Base-by-base conservation (phyloP, 768 basidiomycete genomes). In the Hericium alpestre region DNA sequence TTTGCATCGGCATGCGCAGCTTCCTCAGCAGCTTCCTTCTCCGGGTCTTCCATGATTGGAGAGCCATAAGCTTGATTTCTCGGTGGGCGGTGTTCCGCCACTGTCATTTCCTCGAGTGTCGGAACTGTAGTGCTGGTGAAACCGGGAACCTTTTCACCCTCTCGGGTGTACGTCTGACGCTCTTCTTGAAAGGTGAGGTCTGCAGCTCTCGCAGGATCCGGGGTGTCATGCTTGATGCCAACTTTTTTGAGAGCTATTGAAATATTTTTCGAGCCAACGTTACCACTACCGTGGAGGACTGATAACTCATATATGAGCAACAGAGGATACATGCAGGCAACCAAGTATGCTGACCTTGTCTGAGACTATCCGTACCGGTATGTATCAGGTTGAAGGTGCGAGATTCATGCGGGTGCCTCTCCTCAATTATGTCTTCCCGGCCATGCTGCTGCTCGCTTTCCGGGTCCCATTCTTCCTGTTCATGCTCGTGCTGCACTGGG, bases 401-500 rank as follows among this genome's bases (percentile, higher is more conserved):
- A 38, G 59, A 63, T 15, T 63, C 63, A 23, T 56, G 48, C n/a
- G 38, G 52, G 37, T 55, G 53, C 18, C 9, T 7, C 27, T 72
- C 69, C 50, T 76, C 71, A 8, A 73, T 75, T 38, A 64, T 76
- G 27, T 65, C 69, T 56, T 74, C 74, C 46, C 66, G 61, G 8
- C 76, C 78, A 50, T 70, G 71, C 59, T 74, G 68, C 67, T 92
- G 86, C 66, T 91, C 84, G 3, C 72, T 67, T 61, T 86, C 82
- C 1, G 88, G 87, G 67, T 91, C 87, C 87, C 87, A 89, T 32
- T 73, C 69, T 48, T 82, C 76, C 61, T 83, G 76, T 49, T 79
- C 76, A 61, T 79, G 67, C 55, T 77, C 74, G 3, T 74, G 65
- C 54, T 76, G 75, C 8, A 76, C 67, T 13, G 84, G 79, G 7